Percentiles rank a stretch among this genome's conserved stretches.
Conservation (phyloP, 2,329 filamentous ascomycete genomes). For the Biscogniauxia mediterranea region DNA sequence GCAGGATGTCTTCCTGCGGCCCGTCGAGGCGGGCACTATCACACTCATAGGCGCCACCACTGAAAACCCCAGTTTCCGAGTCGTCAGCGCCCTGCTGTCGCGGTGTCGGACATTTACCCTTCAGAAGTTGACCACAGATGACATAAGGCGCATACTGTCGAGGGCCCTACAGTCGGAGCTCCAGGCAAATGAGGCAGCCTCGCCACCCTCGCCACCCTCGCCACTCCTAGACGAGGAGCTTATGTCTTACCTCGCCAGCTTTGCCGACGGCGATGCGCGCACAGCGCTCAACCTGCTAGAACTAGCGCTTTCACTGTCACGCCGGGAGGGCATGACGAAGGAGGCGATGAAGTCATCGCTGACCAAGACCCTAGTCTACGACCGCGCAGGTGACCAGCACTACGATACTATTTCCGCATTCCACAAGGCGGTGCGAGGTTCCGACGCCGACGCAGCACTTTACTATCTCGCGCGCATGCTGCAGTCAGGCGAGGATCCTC, state of each 20-base stretch:
- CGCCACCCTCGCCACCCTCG: constrained; percentile 38
- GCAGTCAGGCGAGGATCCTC: constrained; percentile 86
- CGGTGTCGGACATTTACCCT: constrained; percentile 90
- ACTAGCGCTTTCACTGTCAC: constrained; percentile 76
- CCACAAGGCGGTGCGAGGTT: constrained; percentile 91
- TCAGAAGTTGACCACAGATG: constrained; percentile 67
- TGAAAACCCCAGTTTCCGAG: constrained; percentile 93
- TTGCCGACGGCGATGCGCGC: constrained; percentile 88
- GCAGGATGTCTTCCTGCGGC: constrained; percentile 91
- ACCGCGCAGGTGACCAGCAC: constrained; percentile 91
- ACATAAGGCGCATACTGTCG: constrained; percentile 70
- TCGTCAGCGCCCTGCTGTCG: constrained; percentile 82
- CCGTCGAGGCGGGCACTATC: constrained; percentile 86
- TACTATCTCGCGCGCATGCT: constrained; percentile 98
- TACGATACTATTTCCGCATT: constrained; percentile 98
- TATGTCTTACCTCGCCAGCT: constrained; percentile 76
- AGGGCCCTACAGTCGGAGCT: constrained; percentile 70
- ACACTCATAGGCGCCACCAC: constrained; percentile 94
- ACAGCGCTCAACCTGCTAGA: constrained; percentile 92
- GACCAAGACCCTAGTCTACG: constrained; percentile 92
- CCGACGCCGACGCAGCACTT: constrained; percentile 79
- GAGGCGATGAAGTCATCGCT: constrained; percentile 77
- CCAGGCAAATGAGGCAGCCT: constrained; percentile 18
- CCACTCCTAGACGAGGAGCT: constrained; percentile 74
- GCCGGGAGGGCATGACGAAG: constrained; percentile 63